Conservation (phyloP, 2,329 filamentous ascomycete species). For the Pyricularia sp. region DNA sequence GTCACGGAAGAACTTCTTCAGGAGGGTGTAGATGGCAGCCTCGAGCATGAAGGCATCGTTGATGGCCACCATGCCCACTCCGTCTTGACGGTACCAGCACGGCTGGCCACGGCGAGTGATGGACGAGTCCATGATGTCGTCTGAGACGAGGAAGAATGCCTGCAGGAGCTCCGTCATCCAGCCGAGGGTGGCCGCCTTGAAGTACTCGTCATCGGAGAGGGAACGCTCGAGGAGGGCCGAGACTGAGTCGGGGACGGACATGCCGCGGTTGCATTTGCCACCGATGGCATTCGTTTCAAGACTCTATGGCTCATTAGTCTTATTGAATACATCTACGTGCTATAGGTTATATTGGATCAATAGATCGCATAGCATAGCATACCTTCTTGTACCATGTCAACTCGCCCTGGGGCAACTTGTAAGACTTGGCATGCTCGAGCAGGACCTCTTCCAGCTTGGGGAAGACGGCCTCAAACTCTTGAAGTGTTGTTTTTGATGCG, state of each 20-base stretch:
- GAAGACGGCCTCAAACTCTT: slow-evolving; percentile 86
- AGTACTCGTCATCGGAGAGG: slow-evolving; percentile 76
- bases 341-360: neutral
- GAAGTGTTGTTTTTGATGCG: slow-evolving; percentile 62
- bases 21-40: slow-evolving; percentile 75
- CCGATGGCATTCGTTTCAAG: slow-evolving; percentile 81
- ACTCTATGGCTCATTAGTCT: slow-evolving; percentile 40
- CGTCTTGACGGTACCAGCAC: slow-evolving; percentile 90
- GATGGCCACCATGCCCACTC: slow-evolving; percentile 93
- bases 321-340: neutral
- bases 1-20: slow-evolving; percentile 87
- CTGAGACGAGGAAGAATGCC: slow-evolving; percentile 96
- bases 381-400: slow-evolving; percentile 83
- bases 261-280: slow-evolving; percentile 97
- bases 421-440: slow-evolving; percentile 66
- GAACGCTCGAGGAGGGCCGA: slow-evolving; percentile 65
- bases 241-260: slow-evolving; percentile 90
- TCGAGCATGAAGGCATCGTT: slow-evolving; percentile 98
- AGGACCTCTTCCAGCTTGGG: slow-evolving; percentile 78
- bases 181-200: slow-evolving; percentile 76
- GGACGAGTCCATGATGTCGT: slow-evolving; percentile 97
- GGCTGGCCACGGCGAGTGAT: slow-evolving; percentile 90
- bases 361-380: slow-evolving; percentile 9
- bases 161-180: slow-evolving; percentile 98
- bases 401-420: slow-evolving; percentile 74